Evolutionary conservation across 2,329 filamentous ascomycete species (phyloP).

Genomic region (Aulographum hederae): DNA sequence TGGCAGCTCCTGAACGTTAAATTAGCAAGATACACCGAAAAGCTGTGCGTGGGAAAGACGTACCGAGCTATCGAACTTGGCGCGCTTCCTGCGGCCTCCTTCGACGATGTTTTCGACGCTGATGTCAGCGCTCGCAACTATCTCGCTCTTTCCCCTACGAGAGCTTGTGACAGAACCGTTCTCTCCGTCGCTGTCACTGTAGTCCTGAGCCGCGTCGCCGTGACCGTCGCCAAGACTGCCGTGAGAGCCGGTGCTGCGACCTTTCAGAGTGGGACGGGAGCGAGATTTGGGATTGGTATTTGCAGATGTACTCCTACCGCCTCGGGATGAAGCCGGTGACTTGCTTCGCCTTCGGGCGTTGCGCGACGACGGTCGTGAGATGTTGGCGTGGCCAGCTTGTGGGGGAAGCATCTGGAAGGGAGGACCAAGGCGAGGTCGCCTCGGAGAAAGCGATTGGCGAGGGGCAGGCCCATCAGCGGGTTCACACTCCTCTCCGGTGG

Average conservation of each 20-base stretch:
- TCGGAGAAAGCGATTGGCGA: constrained; percentile 31
- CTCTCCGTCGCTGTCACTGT: constrained; percentile 70
- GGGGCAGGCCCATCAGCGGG: constrained; percentile 23
- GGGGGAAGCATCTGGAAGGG: constrained; percentile 46
- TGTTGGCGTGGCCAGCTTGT: constrained; percentile 39
- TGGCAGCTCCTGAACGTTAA: constrained; percentile 58
- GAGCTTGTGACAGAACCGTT: constrained; percentile 53
- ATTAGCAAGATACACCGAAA: neutral
- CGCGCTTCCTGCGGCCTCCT: constrained; percentile 83
- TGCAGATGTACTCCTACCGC: constrained; percentile 60
- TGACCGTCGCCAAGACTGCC: constrained; percentile 38
- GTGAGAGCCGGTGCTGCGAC: constrained; percentile 41
- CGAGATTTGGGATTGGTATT: constrained; percentile 38
- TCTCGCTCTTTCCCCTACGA: constrained; percentile 61
- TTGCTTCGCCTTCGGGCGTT: constrained; percentile 59
- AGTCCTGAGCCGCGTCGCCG: constrained; percentile 28
- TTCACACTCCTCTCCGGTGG: constrained; percentile 41
- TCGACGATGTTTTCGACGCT: constrained; percentile 97
- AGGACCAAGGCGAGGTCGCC: constrained; percentile 41
- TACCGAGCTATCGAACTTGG: constrained; percentile 94
- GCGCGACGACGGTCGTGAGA: constrained; percentile 50
- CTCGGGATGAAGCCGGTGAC: constrained; percentile 53
- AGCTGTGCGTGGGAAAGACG: constrained; percentile 24
- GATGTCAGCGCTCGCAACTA: constrained; percentile 87
- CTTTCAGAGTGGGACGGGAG: constrained; percentile 49